Base-by-base conservation (phyloP, 352 stramenopile genomes). In the Globisporangium paroecandrum region DNA sequence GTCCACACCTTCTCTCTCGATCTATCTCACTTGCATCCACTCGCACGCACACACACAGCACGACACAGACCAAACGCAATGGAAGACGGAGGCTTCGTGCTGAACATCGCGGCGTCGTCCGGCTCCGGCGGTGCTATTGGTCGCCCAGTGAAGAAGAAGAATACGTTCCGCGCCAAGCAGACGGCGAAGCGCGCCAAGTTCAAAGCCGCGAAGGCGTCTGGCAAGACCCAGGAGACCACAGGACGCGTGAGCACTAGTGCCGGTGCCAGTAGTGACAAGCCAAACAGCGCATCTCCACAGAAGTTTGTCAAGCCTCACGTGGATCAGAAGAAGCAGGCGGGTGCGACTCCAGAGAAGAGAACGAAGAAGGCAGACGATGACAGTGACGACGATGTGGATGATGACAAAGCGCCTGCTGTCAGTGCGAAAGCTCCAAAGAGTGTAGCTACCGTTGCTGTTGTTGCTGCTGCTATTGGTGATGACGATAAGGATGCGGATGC, bases 151-250 rank as follows among this genome's bases (percentile, higher is more conserved):
- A 91, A 90, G 77, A 92, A 89, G 70, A 89, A 91, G 69, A 86
- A 78, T 58, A 87, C 77, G 12, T 95, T 95, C 69, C 85, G 85
- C 22, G 77, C 79, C 62, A 95, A 95, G 75, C 79, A 91, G 62
- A 82, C 80, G 29, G 83, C 80, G 20, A 83, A 82, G 59, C 25
- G 64, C 10, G 68, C 67, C 61, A 72, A 72, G 57, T 34, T 65
- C 41, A 72, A 72, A 20, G 55, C 66, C 18, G 24, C 54, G n/a
- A 81, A 85, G 55, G 67, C 56, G 5, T 64, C 56, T 51, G 49
- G 56, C 25, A 59, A 49, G 38, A 41, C 67, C 38, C 47, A 76
- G 56, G 38, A 54, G 24, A 51, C 32, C 36, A 62, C 55, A 46
- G 58, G 59, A 20, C 65, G 55, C n/a, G 43, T 20, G 18, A 56